phyloP scores from a whole-genome alignment of 164 flowering plant genomes.

The Sedum album region DNA sequence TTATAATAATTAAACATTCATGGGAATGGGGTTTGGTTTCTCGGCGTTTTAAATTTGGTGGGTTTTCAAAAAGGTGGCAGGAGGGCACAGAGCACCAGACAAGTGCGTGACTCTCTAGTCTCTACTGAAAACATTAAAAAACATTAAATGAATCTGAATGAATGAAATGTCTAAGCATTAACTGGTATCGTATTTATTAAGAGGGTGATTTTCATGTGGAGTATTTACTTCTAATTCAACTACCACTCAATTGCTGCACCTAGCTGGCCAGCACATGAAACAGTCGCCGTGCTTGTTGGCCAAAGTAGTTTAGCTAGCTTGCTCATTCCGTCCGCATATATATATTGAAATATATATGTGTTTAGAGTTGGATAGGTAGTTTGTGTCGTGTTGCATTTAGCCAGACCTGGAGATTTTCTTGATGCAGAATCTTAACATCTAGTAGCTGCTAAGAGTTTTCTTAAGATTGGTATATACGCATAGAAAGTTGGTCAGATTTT shows the following conservation, averaged over 20 bases:
- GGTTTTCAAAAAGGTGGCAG: constrained; percentile 1
- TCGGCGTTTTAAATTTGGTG: background rate
- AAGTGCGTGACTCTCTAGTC: background rate
- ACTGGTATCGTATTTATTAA: background rate
- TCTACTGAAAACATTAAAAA: background rate
- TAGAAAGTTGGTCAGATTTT: background rate
- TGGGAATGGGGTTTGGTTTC: constrained; percentile 6
- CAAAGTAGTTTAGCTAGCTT: background rate
- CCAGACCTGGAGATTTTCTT: background rate
- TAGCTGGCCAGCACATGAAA: too few relatives aligned
- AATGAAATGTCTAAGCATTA: background rate
- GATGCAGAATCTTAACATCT: background rate
- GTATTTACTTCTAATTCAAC: background rate
- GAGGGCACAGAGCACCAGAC: background rate
- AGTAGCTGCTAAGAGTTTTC: background rate
- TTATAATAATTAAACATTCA: background rate
- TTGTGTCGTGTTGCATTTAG: background rate
- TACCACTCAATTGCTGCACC: background rate
- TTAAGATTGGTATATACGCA: too few relatives aligned
- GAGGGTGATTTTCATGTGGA: background rate
- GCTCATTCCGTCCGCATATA: background rate
- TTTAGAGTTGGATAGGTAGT: background rate
- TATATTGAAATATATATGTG: too few relatives aligned
- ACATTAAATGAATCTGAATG: background rate
- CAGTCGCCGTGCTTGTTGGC: background rate